phyloP scores from a whole-genome alignment of 2,329 filamentous ascomycete genomes.

The Apiospora phragmitis region DNA sequence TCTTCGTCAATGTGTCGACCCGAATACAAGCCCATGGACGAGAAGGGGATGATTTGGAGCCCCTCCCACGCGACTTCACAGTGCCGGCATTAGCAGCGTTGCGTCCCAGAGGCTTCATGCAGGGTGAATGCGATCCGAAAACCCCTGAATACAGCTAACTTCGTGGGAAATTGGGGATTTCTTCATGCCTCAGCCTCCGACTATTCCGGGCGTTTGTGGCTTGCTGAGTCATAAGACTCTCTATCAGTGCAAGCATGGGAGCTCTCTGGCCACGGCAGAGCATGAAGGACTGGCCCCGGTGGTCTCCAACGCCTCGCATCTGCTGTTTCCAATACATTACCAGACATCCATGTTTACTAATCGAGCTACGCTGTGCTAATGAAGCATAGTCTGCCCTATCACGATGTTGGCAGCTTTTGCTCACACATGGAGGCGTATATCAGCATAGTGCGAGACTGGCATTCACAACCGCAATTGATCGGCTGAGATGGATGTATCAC shows the following conservation, averaged over 20 bases:
- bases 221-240: neutral
- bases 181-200: neutral
- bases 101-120: slow-evolving; percentile 1
- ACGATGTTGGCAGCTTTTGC: neutral
- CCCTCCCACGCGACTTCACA: neutral
- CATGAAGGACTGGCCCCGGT: neutral
- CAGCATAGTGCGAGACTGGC: neutral
- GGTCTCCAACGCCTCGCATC: neutral
- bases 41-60: neutral
- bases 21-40: neutral
- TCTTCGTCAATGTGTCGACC: neutral
- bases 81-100: slow-evolving; percentile 4
- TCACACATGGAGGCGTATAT: neutral
- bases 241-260: neutral
- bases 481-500: neutral
- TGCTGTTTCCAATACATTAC: neutral
- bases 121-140: neutral
- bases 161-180: slow-evolving; percentile 1
- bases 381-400: neutral
- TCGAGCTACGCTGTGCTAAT: neutral
- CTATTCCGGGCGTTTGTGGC: neutral
- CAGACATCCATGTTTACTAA: neutral
- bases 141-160: neutral
- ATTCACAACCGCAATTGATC: neutral
- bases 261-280: neutral